Evolutionary conservation across 768 basidiomycete species (phyloP), one percentile per base, ranked within the genome.

Genomic region (Phanerodontia chrysosporium): DNA sequence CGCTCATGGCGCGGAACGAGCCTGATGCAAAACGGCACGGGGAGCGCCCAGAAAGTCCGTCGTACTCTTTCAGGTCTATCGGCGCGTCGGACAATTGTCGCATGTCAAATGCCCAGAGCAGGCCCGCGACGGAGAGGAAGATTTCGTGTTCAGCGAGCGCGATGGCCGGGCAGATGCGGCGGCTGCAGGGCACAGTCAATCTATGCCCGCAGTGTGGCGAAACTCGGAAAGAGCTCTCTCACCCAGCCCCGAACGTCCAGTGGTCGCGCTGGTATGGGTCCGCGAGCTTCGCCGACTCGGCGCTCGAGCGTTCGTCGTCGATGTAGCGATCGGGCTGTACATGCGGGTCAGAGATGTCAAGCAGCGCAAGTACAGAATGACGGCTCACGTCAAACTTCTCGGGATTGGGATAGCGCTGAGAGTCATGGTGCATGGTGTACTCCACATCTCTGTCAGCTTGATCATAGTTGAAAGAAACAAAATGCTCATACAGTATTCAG

Each of bases 231-330:
- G 42, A 13, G 3, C 8, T 12, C 35, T 6, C 73, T 32, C 59
- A 81, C 79, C 79, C 80, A 2, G 67, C 78, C 16, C 80, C 80
- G 58, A 78, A 81, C 69, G 74, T 74, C 80, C 80, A 81, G 57
- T 81, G 78, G 60, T 81, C 80, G 42, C 79, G 74, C 53, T 81
- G 68, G 58, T 69, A 70, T 4, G 78, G 70, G 58, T 80, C 69
- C 1, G 74, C 57, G 21, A 78, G 62, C 39, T 78, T 78, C 10
- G 76, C 76, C 2, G 78, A 79, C 55, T 80, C 78, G 1, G 76
- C 74, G 32, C 73, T 74, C 10, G 72, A 64, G 13, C 69, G 69
- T 1, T 59, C 57, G 60, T 81, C 77, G 22, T 69, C 64, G 30
- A 80, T 57, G 64, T 76, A 81, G 3, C 80, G 71, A 18, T 81